Evolutionary conservation across 306 rosid genomes (phyloP), one percentile per base, ranked within the genome.

Genomic region (Ochetophila trinervis): DNA sequence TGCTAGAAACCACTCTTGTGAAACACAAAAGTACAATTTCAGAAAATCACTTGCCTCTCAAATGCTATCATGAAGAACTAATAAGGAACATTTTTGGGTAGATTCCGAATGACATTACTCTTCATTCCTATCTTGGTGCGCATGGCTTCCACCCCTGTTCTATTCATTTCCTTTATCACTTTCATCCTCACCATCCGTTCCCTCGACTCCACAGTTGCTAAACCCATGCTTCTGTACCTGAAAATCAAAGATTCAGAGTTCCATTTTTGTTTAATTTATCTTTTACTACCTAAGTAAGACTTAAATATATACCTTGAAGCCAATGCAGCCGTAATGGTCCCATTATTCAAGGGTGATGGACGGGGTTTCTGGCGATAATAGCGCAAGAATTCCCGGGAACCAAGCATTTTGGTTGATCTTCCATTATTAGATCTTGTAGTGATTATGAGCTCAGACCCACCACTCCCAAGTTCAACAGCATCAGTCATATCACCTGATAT

Each of bases 141-240:
- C 97, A 94, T 86, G 53, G 83, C 73, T 62, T 94, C 96, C 80
- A 88, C 89, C 34, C 99, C 96, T 9, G 90, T 76, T 74, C 76
- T 85, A 45, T 69, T 84, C 87, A 94, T 90, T 72, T 86, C 77
- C 87, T 88, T 94, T 80, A 94, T 73, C 62, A 90, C 88, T 79
- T 94, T 94, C 97, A 90, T 82, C 85, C 86, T 86, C 74, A 88
- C 87, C 82, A 86, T 62, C 23, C 76, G 74, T 63, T 94, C 87
- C 67, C 85, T 88, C 21, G 97, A 83, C 66, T 88, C 96, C 64
- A 90, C 90, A 0, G 96, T 94, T 16, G 89, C 83, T 82, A 94
- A 76, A 30, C 97, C 99, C 99, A 94, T 94, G 85, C 95, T 86
- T 78, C 79, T 82, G 72, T 90, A 94, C 87, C 97, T 94, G 85